Percentiles rank a stretch among this genome's conserved stretches.
Conservation (phyloP, 139 green algal species). For the Tetradesmus obliquus region DNA sequence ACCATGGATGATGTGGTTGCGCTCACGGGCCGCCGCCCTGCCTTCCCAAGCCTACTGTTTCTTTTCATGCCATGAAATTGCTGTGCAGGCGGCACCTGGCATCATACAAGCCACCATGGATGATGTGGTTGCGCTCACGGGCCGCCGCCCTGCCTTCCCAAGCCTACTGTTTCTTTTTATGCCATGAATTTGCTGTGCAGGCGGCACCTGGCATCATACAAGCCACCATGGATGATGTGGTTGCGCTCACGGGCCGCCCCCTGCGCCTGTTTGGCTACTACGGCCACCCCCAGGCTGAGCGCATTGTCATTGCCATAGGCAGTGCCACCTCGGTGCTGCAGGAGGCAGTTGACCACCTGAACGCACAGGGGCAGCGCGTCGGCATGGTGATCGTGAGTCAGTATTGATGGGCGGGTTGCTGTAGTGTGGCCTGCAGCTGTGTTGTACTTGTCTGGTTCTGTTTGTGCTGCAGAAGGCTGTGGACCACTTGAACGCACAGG, state of each 20-base stretch:
- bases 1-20: conserved; percentile 46
- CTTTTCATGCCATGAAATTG: too few species aligned
- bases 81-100: conserved; percentile 41
- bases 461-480: background rate
- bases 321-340: conserved; percentile 51
- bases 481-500: too few species aligned
- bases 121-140: too few species aligned
- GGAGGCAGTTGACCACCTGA: conserved; percentile 47
- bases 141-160: too few species aligned
- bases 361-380: conserved; percentile 46
- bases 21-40: conserved; percentile 57
- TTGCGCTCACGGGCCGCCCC: conserved; percentile 52
- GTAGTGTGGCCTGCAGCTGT: too few species aligned
- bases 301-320: conserved; percentile 63
- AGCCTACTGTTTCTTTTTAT: too few species aligned
- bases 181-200: background rate
- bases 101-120: conserved; percentile 44
- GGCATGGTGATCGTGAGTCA: conserved; percentile 58
- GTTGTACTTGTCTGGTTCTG: too few species aligned
- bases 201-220: conserved; percentile 46
- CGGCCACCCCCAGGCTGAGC: conserved; percentile 58
- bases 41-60: background rate
- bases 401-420: conserved; percentile 5
- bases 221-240: conserved; percentile 44
- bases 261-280: conserved; percentile 65